These are phyloP conservation scores for Talaromyces sp. DNA, from an alignment of 2,329 filamentous ascomycete genomes.

Conservation along the genomic window DNA sequence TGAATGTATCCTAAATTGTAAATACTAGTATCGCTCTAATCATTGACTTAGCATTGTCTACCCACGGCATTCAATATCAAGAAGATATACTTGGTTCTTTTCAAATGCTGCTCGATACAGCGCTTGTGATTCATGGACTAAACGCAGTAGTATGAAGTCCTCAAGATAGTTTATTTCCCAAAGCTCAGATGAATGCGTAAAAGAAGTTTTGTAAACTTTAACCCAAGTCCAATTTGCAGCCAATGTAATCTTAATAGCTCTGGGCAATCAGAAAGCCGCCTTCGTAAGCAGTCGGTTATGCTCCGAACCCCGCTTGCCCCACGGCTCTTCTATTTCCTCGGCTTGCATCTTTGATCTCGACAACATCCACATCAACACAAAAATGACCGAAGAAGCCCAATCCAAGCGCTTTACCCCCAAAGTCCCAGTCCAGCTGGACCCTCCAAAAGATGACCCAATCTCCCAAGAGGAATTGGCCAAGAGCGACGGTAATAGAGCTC, in stretches of 20 bases:
- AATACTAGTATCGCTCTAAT: too few species aligned
- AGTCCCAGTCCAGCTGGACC: conserved; percentile 61
- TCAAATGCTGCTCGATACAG: too few species aligned
- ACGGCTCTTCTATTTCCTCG: conserved; percentile 9
- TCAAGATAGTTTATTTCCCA: too few species aligned
- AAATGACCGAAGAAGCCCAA: conserved; percentile 35
- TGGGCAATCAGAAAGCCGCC: conserved; percentile 13
- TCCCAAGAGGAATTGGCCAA: conserved; percentile 76
- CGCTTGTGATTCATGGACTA: too few species aligned
- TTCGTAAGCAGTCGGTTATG: conserved; percentile 19
- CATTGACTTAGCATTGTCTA: too few species aligned
- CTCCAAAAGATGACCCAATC: conserved; percentile 87
- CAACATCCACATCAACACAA: conserved; percentile 2
- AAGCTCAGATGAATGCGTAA: too few species aligned
- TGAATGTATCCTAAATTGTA: too few species aligned
- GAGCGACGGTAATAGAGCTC: conserved; percentile 69
- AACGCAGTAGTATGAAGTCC: too few species aligned
- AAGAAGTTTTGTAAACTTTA: too few species aligned
- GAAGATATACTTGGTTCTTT: too few species aligned
- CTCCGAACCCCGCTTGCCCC: conserved; percentile 27
- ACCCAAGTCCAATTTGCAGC: too few species aligned
- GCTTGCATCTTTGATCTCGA: conserved; percentile 1
- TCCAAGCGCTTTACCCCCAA: conserved; percentile 46
- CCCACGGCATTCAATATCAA: too few species aligned
- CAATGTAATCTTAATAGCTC: not conserved